Evolutionary conservation across 73 alveolate species (phyloP).

Genomic region (Urostyla sp.): DNA sequence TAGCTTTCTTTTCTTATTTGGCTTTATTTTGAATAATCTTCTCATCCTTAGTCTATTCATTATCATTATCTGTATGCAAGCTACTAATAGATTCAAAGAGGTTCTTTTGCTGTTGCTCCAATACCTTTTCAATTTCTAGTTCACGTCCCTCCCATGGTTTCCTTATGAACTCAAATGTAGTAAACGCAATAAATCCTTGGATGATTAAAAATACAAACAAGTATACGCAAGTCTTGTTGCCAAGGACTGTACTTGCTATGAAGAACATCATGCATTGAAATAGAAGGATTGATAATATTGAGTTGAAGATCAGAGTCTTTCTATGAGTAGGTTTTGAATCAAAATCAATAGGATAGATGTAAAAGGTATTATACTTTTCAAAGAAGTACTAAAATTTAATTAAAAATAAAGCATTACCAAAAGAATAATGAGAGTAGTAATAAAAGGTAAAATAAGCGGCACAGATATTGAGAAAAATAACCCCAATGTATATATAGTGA

Average conservation of each 20-base stretch:
- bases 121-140: slow-evolving; percentile 8
- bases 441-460: slow-evolving; percentile 20
- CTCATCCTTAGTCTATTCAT: neutral
- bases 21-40: neutral
- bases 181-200: slow-evolving; percentile 22
- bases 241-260: slow-evolving; percentile 17
- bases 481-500: slow-evolving; percentile 21
- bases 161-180: slow-evolving; percentile 46
- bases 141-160: slow-evolving; percentile 60
- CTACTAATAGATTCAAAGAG: slow-evolving; percentile 28
- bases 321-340: slow-evolving; percentile 32
- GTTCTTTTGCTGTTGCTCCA: slow-evolving; percentile 14
- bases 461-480: slow-evolving; percentile 36
- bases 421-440: neutral
- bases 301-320: slow-evolving; percentile 19
- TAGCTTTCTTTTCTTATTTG: neutral
- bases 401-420: neutral
- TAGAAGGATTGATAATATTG: slow-evolving; percentile 26
- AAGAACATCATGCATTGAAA: slow-evolving; percentile 29
- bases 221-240: slow-evolving; percentile 15
- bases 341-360: slow-evolving; percentile 47
- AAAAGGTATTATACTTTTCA: slow-evolving; percentile 41
- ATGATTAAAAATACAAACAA: slow-evolving; percentile 40
- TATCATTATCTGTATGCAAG: slow-evolving; percentile 1
- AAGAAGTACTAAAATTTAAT: slow-evolving; percentile 9